Percentiles rank a stretch among this genome's conserved stretches.
Conservation (phyloP, 768 basidiomycete genomes). For the Tephrocybe sp. region DNA sequence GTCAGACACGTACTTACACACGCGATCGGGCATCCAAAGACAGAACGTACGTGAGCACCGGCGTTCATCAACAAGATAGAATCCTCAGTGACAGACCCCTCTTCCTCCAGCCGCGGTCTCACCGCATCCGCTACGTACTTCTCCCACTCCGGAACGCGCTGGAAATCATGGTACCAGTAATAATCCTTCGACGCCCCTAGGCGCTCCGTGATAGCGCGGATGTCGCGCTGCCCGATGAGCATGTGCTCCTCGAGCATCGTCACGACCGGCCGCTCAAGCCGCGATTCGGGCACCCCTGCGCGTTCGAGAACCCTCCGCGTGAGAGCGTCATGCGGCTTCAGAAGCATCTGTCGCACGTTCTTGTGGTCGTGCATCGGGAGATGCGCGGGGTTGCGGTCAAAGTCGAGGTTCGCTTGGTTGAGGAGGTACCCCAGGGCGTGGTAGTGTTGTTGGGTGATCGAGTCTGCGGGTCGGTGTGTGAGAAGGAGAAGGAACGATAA, state of each 20-base stretch:
- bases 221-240: constrained; percentile 25
- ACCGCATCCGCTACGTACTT: constrained; percentile 22
- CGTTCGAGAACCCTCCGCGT: constrained; percentile 21
- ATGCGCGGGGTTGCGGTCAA: constrained; percentile 21
- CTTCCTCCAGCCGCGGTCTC: constrained; percentile 20
- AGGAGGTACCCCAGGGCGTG: constrained; percentile 25
- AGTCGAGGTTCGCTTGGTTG: constrained; percentile 22
- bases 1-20: neutral
- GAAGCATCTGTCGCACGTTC: constrained; percentile 25
- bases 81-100: constrained; percentile 24
- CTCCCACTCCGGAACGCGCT: constrained; percentile 27
- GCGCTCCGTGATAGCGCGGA: constrained; percentile 24
- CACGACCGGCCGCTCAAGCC: constrained; percentile 25
- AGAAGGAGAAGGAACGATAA: neutral
- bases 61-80: constrained; percentile 29
- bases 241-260: constrained; percentile 31
- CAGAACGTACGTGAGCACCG: constrained; percentile 25
- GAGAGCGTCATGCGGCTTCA: constrained; percentile 22
- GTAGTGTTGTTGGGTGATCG: constrained; percentile 23
- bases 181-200: constrained; percentile 23
- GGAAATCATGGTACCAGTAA: constrained; percentile 26
- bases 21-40: neutral
- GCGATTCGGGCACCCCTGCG: constrained; percentile 26
- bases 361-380: constrained; percentile 23
- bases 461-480: constrained; percentile 14